Evolutionary conservation across 371 early-diverging fungal species (phyloP), one percentile per base, ranked within the genome.

Genomic region (Apophysomyces ossiformis): DNA sequence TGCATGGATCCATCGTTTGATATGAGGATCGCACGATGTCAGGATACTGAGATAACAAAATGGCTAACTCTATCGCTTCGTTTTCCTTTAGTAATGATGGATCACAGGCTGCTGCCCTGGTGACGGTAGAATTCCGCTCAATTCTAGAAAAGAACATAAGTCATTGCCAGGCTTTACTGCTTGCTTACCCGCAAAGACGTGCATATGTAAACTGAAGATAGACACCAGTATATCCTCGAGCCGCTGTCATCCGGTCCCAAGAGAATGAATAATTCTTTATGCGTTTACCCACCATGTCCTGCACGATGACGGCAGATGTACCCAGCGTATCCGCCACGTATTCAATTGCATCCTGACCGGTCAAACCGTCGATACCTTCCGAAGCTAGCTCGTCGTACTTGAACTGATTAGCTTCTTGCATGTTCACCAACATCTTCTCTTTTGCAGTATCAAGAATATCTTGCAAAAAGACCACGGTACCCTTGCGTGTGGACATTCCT

Each of bases 151-250:
- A 21, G 7, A 2, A 18, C 9, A 26, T 50, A 18, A 50, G 21
- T 21, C 7, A 1, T 9, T 26, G n/a, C 5, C 21, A 7, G 54
- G n/a, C 54, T 50, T 9, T 3, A n/a, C 9, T 9, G 0, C 32
- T 35, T 44, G 18, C 75, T 64, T 79, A 82, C 81, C 85, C 77
- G 73, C 93, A 92, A 21, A 95, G 81, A 18, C 97, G 92, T 5
- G 96, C 91, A 77, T 96, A 89, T 18, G 97, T 92, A 71, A 91
- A 99, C 79, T 99, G 99, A 2, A 99, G 79, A 76, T 95, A 99
- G 12, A 97, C 93, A 0, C 99, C 99, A 5, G 99, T 99, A 73
- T 96, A 93, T 38, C 98, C 99, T 62, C 92, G 93, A 54, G 94
- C 92, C 58, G 90, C 87, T 39, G 95, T 88, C 90, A 97, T 96